A percentile compares a stretch with the other conserved stretches of the same genome.
These are phyloP conservation scores for Ilyonectria mors-panacis DNA, from an alignment of 2,329 filamentous ascomycete species.

Conservation along the genomic window DNA sequence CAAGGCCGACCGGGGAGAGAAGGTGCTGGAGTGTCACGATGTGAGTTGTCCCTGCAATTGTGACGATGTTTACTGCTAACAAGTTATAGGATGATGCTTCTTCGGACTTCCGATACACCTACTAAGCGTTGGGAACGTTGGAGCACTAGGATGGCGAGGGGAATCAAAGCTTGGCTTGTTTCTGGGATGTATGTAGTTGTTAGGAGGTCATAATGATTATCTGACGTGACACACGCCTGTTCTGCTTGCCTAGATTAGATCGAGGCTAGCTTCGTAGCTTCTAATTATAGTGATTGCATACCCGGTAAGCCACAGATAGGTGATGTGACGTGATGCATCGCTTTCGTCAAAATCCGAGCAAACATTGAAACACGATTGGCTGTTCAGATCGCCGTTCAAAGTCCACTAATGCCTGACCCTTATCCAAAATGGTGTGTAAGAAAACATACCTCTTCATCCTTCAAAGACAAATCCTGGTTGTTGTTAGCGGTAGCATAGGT, in stretches of 20 bases:
- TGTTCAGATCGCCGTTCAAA: neutral
- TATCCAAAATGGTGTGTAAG: neutral
- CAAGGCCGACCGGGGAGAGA: slow-evolving; percentile 68
- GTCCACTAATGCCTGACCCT: neutral
- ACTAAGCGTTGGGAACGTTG: slow-evolving; percentile 39
- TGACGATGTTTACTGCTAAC: slow-evolving; percentile 29
- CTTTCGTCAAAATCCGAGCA: neutral
- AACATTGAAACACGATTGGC: neutral
- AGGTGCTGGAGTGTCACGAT: slow-evolving; percentile 64
- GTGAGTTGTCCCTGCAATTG: slow-evolving; percentile 54
- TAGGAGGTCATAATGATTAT: neutral
- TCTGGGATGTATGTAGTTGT: slow-evolving; percentile 25
- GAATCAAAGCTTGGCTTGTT: neutral
- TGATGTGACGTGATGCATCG: neutral
- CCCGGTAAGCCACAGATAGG: neutral
- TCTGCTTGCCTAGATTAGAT: neutral
- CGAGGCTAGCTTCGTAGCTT: neutral
- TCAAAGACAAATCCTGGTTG: too few species aligned
- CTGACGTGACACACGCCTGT: neutral
- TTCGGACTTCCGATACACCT: slow-evolving; percentile 54
- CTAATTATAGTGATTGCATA: neutral
- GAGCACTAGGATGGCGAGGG: neutral
- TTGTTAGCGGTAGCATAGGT: too few species aligned
- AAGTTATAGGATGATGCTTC: slow-evolving; percentile 45
- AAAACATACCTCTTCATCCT: too few species aligned